A percentile compares a stretch with the other conserved stretches of the same genome.
Conservation (phyloP, 139 green algal genomes). For the Chlorella sp. region DNA sequence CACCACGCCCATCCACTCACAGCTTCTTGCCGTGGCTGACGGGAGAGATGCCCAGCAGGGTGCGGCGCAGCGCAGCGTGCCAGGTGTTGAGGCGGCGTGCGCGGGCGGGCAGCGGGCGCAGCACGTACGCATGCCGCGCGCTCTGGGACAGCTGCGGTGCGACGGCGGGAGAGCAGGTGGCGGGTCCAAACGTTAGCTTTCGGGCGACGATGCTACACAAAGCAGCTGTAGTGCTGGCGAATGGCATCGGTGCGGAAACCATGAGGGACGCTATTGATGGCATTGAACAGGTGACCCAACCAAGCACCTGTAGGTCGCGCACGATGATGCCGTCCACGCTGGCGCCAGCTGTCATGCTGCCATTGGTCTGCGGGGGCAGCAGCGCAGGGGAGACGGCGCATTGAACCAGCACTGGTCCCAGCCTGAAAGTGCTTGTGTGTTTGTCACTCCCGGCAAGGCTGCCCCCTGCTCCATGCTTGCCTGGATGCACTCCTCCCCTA, state of each 20-base stretch:
- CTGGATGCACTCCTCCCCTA: background rate
- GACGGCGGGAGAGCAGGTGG: background rate
- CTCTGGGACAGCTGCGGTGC: conserved; percentile 34
- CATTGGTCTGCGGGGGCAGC: conserved; percentile 44
- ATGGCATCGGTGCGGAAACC: too few relatives aligned
- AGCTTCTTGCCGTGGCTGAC: conserved; percentile 5
- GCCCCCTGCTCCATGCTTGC: too few relatives aligned
- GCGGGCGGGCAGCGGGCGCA: conserved; percentile 56
- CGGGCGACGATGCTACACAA: too few relatives aligned
- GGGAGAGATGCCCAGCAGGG: conserved; percentile 37
- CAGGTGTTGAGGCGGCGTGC: conserved; percentile 37
- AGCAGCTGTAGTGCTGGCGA: too few relatives aligned
- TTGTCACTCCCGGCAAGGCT: too few relatives aligned
- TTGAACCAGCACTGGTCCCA: too few relatives aligned
- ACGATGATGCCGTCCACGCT: conserved; percentile 55
- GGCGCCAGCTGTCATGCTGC: conserved; percentile 12
- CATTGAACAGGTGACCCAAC: background rate
- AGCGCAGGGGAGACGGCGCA: too few relatives aligned
- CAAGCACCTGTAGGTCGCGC: conserved; percentile 52
- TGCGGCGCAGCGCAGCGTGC: conserved; percentile 27
- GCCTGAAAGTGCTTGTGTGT: too few relatives aligned
- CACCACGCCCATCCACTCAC: background rate
- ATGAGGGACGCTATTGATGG: too few relatives aligned
- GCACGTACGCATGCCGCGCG: conserved; percentile 53
- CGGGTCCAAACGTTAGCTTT: too few relatives aligned